Base-by-base conservation (phyloP, 805 yeast species). In the Candida caryicola region DNA sequence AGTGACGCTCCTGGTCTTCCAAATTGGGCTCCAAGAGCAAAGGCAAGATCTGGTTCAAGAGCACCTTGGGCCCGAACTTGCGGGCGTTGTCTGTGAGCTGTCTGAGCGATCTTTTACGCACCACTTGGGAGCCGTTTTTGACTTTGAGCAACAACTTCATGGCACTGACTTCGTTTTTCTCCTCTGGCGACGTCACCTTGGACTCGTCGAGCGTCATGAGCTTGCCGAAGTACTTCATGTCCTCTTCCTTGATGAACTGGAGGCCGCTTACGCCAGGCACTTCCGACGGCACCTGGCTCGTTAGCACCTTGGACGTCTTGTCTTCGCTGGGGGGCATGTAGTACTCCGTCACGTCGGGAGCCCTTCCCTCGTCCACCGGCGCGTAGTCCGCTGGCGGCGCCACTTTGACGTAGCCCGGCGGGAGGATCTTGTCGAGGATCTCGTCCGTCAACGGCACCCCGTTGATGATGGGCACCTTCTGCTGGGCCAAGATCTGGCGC, bases 1-100 rank as follows among this genome's bases (percentile, higher is more conserved):
- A 57, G 62, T 87, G 95, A 13, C 95, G 73, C 57, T 91, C 97
- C 46, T 80, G 85, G 33, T 85, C 93, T 46, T 82, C 91, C 18
- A 89, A 60, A 3, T 76, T 59, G 28, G 79, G 79, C 44, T 87
- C 96, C 54, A 83, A 64, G 30, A 90, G 61, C 17, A 91, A 60
- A 0, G 96, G 95, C 12, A 90, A 64, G n/a, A 87, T 69, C 43
- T 78, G 81, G 40, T 78, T 75, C 50, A 90, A 82, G 12, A 90
- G 57, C 0, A 79, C 53, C 33, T 77, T 73, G 0, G 96, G 82
- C 0, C 96, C 96, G 49, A 81, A 77, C 10, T 61, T 65, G 5
- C 69, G 61, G 0, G 93, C 82, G 43, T 73, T 73, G 33, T 80
- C 87, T 2, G 84, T 75, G 17, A 90, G 57, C 29, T 76, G 70